These are phyloP conservation scores for Coniochaeta pulveracea DNA, from an alignment of 2,329 filamentous ascomycete species.

Conservation along the genomic window DNA sequence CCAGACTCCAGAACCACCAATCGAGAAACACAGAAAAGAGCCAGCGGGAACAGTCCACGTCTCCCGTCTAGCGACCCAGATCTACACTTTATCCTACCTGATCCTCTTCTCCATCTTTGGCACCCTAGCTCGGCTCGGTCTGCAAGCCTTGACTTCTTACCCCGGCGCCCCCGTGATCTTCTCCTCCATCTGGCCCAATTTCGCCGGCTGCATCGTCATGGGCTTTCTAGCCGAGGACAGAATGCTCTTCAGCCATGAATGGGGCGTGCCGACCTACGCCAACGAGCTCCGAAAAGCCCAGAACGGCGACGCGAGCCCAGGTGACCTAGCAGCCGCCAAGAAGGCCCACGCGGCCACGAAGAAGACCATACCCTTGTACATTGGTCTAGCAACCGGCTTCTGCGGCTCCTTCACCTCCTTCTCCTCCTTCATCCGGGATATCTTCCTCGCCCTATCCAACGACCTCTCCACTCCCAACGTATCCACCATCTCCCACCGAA, in stretches of 20 bases:
- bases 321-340: constrained; percentile 31
- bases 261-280: constrained; percentile 35
- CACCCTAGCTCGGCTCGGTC: constrained; percentile 69
- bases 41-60: constrained; percentile 12
- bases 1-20: not conserved
- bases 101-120: constrained; percentile 78
- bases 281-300: constrained; percentile 21
- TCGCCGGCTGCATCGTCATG: constrained; percentile 70
- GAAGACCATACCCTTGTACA: constrained; percentile 80
- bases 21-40: not conserved
- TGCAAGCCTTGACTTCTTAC: constrained; percentile 70
- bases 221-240: constrained; percentile 76
- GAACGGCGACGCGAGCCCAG: constrained; percentile 11
- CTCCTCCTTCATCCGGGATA: constrained; percentile 72
- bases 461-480: constrained; percentile 44
- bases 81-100: constrained; percentile 71
- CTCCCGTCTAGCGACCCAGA: constrained; percentile 40
- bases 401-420: constrained; percentile 73
- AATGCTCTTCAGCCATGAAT: constrained; percentile 60
- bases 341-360: constrained; percentile 55
- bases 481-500: constrained; percentile 33
- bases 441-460: constrained; percentile 71
- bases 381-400: constrained; percentile 58
- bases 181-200: constrained; percentile 77
- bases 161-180: constrained; percentile 65